Base-by-base conservation (phyloP, 805 yeast genomes). In the Saccharomyces mikatae region DNA sequence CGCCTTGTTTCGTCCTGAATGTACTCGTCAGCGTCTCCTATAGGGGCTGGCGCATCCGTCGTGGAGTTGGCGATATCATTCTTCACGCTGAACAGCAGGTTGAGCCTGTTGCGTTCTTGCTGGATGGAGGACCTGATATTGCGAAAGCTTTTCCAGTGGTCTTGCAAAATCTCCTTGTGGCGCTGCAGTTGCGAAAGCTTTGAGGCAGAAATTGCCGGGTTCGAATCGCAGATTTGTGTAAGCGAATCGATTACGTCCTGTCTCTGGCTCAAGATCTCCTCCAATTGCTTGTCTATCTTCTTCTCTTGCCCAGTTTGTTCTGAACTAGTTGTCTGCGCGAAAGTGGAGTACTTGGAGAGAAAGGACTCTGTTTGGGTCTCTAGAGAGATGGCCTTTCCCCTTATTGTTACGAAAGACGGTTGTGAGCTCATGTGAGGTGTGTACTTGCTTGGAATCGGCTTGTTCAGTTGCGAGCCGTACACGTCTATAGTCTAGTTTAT, bases 151-250 rank as follows among this genome's bases (percentile, higher is more conserved):
- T 75, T 69, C 70, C 80, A 76, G 70, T 88, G 91, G 54, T 89
- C 95, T 54, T 75, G 79, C 29, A 89, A 74, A 13, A 80, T 78
- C 68, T 89, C 96, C 61, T 80, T 81, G 68, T 89, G 96, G 57
- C 97, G 81, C 55, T 85, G 82, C 49, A 90, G 71, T 67, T 91
- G 98, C 63, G 87, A 92, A 47, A 83, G 69, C 67, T 87, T 87
- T 0, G 94, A 80, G 0, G 94, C 80, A 4, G 91, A 78, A 6
- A 86, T 77, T 14, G 76, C 70, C 29, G 80, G 74, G 54, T 78
- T 83, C 1, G 79, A 71, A 49, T 87, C 88, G 21, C 81, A 72
- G 10, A 82, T 74, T 32, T 84, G 73, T 50, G 76, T 73, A 58
- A 87, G 66, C 32, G 76, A 73, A 32, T 72, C 75, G 6, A 88